Conservation (phyloP, 2,329 filamentous ascomycete genomes). For the Colletotrichum brevisporum region DNA sequence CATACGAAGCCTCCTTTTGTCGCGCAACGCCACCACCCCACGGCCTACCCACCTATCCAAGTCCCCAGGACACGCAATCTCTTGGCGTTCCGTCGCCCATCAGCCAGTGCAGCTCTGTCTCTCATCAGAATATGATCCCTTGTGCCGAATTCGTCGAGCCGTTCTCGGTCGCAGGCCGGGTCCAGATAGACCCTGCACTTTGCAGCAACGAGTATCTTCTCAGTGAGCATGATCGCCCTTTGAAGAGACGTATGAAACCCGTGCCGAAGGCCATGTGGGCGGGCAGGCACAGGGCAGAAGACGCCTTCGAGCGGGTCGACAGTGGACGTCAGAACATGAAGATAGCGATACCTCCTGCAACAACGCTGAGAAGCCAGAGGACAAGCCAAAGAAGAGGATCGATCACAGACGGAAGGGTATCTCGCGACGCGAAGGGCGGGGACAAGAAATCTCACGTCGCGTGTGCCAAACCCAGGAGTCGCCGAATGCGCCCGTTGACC, state of each 20-base stretch:
- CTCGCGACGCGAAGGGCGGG: not conserved
- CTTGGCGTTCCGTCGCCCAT: not conserved
- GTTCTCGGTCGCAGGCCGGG: not conserved
- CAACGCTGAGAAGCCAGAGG: not conserved
- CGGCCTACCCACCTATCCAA: not conserved
- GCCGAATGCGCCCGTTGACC: conserved; percentile 40
- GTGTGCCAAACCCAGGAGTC: not conserved
- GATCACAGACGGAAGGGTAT: not conserved
- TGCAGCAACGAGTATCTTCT: not conserved
- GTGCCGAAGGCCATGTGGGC: not conserved
- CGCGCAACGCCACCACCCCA: not conserved
- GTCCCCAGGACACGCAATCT: not conserved
- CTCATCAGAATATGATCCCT: not conserved
- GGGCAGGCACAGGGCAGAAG: not conserved
- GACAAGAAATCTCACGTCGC: not conserved
- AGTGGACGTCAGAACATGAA: not conserved
- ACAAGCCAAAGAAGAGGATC: not conserved
- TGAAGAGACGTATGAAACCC: not conserved
- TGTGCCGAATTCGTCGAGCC: not conserved
- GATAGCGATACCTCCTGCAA: not conserved
- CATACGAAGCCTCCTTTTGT: not conserved
- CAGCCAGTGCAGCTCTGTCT: not conserved
- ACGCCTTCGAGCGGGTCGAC: not conserved
- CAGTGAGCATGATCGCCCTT: not conserved
- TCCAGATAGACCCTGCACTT: not conserved